Percentiles rank a stretch among this genome's conserved stretches.
phyloP scores from a whole-genome alignment of 2,329 filamentous ascomycete species.

The Sporothrix protearum region DNA sequence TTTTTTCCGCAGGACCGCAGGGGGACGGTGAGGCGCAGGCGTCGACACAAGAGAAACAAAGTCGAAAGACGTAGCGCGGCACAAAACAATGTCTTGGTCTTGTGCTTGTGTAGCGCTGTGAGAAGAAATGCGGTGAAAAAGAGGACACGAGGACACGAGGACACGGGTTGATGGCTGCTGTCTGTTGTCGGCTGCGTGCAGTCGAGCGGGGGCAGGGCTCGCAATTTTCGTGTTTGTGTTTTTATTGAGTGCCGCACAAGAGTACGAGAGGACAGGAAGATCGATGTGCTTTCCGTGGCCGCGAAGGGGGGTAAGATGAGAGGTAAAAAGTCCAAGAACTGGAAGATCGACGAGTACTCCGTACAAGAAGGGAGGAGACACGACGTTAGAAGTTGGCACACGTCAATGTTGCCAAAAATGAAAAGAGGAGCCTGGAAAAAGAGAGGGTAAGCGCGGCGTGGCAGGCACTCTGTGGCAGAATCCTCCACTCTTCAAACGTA shows the following conservation, averaged over 20 bases:
- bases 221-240: background rate
- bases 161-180: background rate
- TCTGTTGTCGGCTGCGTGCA: constrained; percentile 1
- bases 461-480: background rate
- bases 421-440: constrained; percentile 6
- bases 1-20: background rate
- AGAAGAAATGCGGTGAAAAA: background rate
- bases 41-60: background rate
- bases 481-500: background rate
- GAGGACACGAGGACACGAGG: background rate
- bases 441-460: constrained; percentile 3
- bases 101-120: constrained; percentile 22
- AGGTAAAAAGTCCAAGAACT: background rate
- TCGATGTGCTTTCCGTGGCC: background rate
- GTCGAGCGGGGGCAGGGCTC: background rate
- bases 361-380: background rate
- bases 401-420: constrained; percentile 12
- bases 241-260: constrained; percentile 1
- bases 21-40: constrained; percentile 3
- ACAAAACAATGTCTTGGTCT: constrained; percentile 5
- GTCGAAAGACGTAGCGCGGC: background rate
- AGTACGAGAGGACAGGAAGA: background rate
- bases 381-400: constrained; percentile 1
- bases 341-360: background rate
- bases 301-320: background rate